Percentiles rank a stretch among this genome's conserved stretches.
Evolutionary conservation across 768 basidiomycete genomes (phyloP).

Genomic region (Arthromyces matolae): DNA sequence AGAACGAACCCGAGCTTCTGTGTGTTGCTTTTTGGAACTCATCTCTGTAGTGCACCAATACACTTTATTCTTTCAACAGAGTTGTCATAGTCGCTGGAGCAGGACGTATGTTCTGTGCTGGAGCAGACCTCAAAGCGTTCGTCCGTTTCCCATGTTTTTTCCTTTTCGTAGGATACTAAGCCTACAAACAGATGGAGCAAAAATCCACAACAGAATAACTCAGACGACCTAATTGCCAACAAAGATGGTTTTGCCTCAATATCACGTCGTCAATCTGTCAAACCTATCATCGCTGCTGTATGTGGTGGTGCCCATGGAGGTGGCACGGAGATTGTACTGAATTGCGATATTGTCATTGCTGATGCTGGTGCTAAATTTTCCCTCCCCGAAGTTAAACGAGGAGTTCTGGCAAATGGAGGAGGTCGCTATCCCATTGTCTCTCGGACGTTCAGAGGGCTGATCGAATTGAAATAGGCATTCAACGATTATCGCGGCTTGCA

Average conservation of each 20-base stretch:
- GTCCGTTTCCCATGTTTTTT: constrained; percentile 29
- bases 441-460: background rate
- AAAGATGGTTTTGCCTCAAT: constrained; percentile 70
- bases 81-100: constrained; percentile 71
- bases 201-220: constrained; percentile 40
- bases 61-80: constrained; percentile 44
- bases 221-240: constrained; percentile 39
- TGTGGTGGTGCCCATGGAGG: constrained; percentile 71
- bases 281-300: constrained; percentile 80
- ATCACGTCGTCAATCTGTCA: constrained; percentile 61
- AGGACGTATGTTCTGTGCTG: constrained; percentile 74
- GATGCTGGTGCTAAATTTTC: constrained; percentile 65
- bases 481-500: constrained; percentile 56
- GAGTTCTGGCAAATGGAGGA: constrained; percentile 70
- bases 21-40: constrained; percentile 25
- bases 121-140: constrained; percentile 74
- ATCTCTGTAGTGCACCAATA: constrained; percentile 4
- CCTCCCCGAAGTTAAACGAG: constrained; percentile 74
- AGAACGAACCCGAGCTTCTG: constrained; percentile 68
- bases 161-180: no score
- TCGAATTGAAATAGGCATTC: constrained; percentile 48
- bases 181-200: constrained; percentile 57
- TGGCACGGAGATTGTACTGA: constrained; percentile 63
- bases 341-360: constrained; percentile 76
- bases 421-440: constrained; percentile 32